These are phyloP conservation scores for Nelumbo lutea DNA, from an alignment of 164 flowering plant species.

Conservation along the genomic window DNA sequence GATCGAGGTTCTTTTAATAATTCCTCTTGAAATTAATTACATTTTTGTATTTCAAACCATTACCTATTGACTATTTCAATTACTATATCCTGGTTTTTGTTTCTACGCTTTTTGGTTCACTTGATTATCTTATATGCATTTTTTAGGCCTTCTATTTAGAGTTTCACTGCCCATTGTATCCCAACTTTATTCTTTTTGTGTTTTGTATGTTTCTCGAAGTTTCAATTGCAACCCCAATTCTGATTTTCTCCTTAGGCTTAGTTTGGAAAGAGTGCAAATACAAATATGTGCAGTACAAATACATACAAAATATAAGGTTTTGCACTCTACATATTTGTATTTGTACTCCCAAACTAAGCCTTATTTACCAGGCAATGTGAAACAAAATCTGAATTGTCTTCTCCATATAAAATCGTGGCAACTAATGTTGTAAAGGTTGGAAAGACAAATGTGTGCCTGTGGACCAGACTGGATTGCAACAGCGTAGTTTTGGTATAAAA, in stretches of 20 bases:
- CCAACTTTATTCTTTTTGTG: neutral
- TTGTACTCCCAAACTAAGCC: too few relatives aligned
- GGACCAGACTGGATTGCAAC: neutral
- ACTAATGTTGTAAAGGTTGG: neutral
- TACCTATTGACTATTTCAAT: neutral
- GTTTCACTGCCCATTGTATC: neutral
- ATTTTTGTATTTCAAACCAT: neutral
- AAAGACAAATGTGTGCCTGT: neutral
- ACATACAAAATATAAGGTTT: too few relatives aligned
- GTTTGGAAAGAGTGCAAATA: too few relatives aligned
- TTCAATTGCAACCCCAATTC: neutral
- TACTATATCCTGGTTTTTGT: neutral
- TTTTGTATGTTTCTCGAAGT: neutral
- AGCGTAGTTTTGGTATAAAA: too few relatives aligned
- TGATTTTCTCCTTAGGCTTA: too few relatives aligned
- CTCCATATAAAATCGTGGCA: too few relatives aligned
- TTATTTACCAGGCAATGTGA: neutral
- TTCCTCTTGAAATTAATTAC: too few relatives aligned
- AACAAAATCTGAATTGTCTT: neutral
- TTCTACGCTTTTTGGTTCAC: neutral
- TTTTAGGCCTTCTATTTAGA: neutral
- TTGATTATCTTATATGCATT: neutral
- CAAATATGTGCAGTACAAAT: too few relatives aligned
- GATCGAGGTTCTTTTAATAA: too few relatives aligned
- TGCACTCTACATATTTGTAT: too few relatives aligned